Conservation (phyloP, 2,329 filamentous ascomycete species). For the Aspergillus sclerotialis region DNA sequence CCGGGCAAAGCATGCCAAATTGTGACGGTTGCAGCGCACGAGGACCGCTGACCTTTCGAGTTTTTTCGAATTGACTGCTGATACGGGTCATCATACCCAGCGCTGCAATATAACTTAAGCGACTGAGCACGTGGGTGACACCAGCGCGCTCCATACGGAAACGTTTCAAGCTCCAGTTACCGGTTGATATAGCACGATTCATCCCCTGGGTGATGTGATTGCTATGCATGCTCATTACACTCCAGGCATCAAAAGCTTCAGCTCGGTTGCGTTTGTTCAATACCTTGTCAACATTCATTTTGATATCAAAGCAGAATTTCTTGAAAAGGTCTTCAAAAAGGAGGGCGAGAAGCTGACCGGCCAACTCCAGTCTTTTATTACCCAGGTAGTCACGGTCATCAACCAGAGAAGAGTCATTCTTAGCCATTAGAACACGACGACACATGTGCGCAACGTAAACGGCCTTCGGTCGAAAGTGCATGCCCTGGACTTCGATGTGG, state of each 20-base stretch:
- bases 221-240: constrained; percentile 76
- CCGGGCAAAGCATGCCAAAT: constrained; percentile 95
- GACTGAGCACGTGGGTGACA: constrained; percentile 91
- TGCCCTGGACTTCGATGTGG: constrained; percentile 81
- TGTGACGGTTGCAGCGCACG: constrained; percentile 94
- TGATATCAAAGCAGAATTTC: constrained; percentile 81
- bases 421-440: constrained; percentile 88
- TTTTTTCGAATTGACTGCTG: constrained; percentile 98
- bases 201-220: constrained; percentile 86
- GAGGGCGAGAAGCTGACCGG: constrained; percentile 85
- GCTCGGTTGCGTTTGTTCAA: constrained; percentile 89
- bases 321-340: constrained; percentile 98
- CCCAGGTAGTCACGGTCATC: constrained; percentile 97
- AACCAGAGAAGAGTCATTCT: constrained; percentile 79
- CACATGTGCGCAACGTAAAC: constrained; percentile 97
- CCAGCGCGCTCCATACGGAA: constrained; percentile 98
- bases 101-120: constrained; percentile 91
- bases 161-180: constrained; percentile 95
- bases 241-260: constrained; percentile 77
- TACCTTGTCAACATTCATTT: constrained; percentile 90
- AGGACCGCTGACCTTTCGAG: constrained; percentile 89
- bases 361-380: constrained; percentile 92
- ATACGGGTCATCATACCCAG: constrained; percentile 99
- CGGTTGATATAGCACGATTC: constrained; percentile 92
- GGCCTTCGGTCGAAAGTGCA: constrained; percentile 95